Base-by-base conservation (phyloP, 2,329 filamentous ascomycete genomes). In the Xylariomycetidae sp. region DNA sequence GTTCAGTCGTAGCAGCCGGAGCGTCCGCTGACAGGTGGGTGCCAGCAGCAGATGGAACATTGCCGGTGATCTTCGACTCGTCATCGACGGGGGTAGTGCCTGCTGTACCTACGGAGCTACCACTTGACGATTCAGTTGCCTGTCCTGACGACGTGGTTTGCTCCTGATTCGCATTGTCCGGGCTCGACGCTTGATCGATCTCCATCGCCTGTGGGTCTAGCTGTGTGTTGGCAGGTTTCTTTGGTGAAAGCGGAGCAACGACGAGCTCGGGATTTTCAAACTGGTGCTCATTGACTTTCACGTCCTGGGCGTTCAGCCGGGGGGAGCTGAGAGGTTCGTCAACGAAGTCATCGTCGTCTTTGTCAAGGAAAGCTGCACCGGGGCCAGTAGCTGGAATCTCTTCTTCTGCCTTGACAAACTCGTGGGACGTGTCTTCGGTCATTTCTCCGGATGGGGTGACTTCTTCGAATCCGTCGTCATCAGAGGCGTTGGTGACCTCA, bases 381-480 rank as follows among this genome's bases (percentile, higher is more conserved):
- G 57, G 50, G 5, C 54, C 42, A 8, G 53, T 49, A n/a, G n/a
- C n/a, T 13, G 62, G 58, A 16, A 75, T 67, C 38, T 77, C 74
- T 18, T 74, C 69, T 38, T 73, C 71, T 4, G 69, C 69, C 54
- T 80, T 80, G 45, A 80, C 72, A 38, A 84, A 76, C 41, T 84
- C 78, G 42, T 85, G 77, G 23, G 82, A 84, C 2, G 74, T 77
- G 31, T 86, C 82, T 41, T 89, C 85, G 13, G 77, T 77, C 49
- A 88, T 74, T 38, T 88, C 83, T 18, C 80, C 82, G 28, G 68
- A 67, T 30, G 75, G 72, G 20, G 74, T 74, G 8, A 97, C 89
- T 59, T 95, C 88, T 57, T 98, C 92, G 52, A 96, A 97, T 1
- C 86, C 87, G 54, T 97, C 92, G 44, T 92, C 86, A 45, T 95